phyloP scores from a whole-genome alignment of 371 early-diverging fungal species.

The Umbelopsis sp. region DNA sequence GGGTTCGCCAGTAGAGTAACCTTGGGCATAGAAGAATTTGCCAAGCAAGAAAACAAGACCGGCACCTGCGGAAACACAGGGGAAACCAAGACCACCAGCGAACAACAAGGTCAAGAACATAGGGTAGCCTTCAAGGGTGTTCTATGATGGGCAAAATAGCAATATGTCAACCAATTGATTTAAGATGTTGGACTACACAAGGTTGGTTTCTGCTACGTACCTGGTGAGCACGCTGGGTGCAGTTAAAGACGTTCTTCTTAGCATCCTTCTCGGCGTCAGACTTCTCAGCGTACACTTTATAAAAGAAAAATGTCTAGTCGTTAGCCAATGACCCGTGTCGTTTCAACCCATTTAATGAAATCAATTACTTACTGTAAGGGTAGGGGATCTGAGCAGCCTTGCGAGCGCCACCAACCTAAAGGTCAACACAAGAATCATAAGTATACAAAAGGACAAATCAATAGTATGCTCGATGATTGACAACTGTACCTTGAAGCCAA shows the following conservation, averaged over 20 bases:
- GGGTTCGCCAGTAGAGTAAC: constrained; percentile 64
- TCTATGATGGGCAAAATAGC: constrained; percentile 19
- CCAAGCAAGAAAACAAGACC: constrained; percentile 58
- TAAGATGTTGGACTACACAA: too few species aligned
- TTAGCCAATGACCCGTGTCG: not conserved
- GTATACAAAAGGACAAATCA: constrained; percentile 28
- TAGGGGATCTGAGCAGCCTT: constrained; percentile 63
- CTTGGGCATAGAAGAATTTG: constrained; percentile 46
- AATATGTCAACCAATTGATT: not conserved
- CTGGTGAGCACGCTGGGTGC: constrained; percentile 74
- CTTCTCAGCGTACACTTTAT: constrained; percentile 59
- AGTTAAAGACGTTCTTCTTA: constrained; percentile 67
- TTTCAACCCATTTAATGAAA: not conserved
- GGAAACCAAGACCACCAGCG: constrained; percentile 57
- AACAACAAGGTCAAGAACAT: constrained; percentile 39
- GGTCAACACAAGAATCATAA: constrained; percentile 23
- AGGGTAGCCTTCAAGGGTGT: constrained; percentile 42
- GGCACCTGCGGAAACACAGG: constrained; percentile 50
- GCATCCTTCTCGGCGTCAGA: constrained; percentile 61
- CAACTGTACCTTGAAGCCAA: not conserved
- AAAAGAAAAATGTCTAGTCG: not conserved
- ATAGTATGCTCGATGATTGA: constrained; percentile 23
- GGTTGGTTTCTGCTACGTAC: constrained; percentile 30
- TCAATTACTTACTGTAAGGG: constrained; percentile 52
- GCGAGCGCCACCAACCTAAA: constrained; percentile 64